Conservation (phyloP, 1,284 basidiomycete genomes). For the Filobasidium uniguttulatum region DNA sequence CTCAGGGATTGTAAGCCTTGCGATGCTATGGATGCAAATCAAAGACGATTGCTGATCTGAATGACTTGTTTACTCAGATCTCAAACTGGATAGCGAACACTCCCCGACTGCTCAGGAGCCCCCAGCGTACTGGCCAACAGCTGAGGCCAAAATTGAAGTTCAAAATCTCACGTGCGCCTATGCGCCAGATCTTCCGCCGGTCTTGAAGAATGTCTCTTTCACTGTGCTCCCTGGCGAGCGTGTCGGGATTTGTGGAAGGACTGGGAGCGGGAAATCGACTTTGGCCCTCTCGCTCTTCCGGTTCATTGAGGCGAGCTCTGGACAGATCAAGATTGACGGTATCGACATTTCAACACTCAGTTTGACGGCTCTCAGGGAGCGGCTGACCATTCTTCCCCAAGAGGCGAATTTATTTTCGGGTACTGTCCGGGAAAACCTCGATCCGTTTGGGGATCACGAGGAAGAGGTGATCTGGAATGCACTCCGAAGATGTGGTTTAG, state of each 20-base stretch:
- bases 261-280: conserved; percentile 32
- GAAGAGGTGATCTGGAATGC: conserved; percentile 44
- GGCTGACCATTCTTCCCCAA: conserved; percentile 43
- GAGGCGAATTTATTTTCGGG: conserved; percentile 38
- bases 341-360: conserved; percentile 40
- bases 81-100: conserved; percentile 40
- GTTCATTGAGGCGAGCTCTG: conserved; percentile 37
- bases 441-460: conserved; percentile 40
- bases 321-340: conserved; percentile 38
- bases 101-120: conserved; percentile 35
- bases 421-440: conserved; percentile 38
- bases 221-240: conserved; percentile 39
- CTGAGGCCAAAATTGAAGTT: conserved; percentile 37
- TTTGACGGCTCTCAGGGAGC: conserved; percentile 39
- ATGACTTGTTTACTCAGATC: no score
- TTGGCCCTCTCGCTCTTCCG: conserved; percentile 41
- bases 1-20: conserved; percentile 7
- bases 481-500: conserved; percentile 40
- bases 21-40: background rate
- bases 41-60: conserved; percentile 7
- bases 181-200: conserved; percentile 39
- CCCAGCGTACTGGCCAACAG: conserved; percentile 41
- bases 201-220: conserved; percentile 41
- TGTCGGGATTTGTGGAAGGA: conserved; percentile 43
- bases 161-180: conserved; percentile 39